A percentile compares a stretch with the other conserved stretches of the same genome.
Conservation (phyloP, 2,329 filamentous ascomycete species). For the Didymella arachidicola region DNA sequence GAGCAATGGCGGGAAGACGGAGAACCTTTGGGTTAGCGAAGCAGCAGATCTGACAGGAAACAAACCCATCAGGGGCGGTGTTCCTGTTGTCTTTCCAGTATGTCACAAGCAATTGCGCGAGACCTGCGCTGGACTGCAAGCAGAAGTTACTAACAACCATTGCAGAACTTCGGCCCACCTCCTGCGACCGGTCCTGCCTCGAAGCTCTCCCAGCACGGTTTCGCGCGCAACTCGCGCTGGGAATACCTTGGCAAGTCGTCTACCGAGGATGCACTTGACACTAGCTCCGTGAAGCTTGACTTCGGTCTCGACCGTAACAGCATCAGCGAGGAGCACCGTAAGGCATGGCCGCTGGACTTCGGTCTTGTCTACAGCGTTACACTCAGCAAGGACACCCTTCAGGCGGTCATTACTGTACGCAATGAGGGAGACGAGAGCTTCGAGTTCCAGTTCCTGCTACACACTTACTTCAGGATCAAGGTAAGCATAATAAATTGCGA, state of each 20-base stretch:
- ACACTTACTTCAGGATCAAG: constrained; percentile 85
- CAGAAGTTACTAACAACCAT: constrained; percentile 18
- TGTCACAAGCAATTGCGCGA: constrained; percentile 40
- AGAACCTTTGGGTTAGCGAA: constrained; percentile 88
- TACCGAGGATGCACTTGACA: constrained; percentile 63
- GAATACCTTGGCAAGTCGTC: constrained; percentile 91
- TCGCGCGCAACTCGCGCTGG: constrained; percentile 89
- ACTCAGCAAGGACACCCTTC: constrained; percentile 75
- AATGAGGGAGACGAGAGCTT: constrained; percentile 85
- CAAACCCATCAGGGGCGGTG: constrained; percentile 89
- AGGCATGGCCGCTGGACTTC: constrained; percentile 86
- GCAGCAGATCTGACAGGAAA: constrained; percentile 82
- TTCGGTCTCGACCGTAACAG: constrained; percentile 84
- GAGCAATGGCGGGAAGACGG: constrained; percentile 71
- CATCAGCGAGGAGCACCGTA: constrained; percentile 71
- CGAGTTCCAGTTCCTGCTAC: constrained; percentile 90
- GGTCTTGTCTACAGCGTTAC: constrained; percentile 93
- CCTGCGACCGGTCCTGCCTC: constrained; percentile 79
- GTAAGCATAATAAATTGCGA: constrained; percentile 59
- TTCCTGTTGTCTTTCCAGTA: constrained; percentile 93
- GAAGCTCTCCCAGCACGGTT: constrained; percentile 88
- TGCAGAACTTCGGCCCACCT: constrained; percentile 80
- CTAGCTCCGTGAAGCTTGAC: constrained; percentile 83
- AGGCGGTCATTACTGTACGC: constrained; percentile 83
- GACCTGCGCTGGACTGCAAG: not conserved